These are phyloP conservation scores for Eutrema heterophyllum DNA, from an alignment of 345 rosid genomes.

Conservation along the genomic window DNA sequence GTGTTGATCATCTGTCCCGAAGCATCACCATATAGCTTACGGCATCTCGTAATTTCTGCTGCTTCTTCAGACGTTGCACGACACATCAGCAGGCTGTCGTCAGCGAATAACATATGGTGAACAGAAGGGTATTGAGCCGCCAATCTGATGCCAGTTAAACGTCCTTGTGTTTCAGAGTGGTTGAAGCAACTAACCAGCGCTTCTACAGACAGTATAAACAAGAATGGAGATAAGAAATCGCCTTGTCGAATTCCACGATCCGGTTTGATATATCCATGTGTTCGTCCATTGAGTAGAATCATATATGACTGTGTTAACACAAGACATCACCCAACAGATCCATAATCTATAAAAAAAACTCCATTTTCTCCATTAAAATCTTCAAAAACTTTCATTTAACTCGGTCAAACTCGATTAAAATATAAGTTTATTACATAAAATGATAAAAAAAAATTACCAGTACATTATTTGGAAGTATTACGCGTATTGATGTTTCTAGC, in stretches of 20 bases:
- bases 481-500: no score
- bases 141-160: background rate
- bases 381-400: no score
- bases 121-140: background rate
- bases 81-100: background rate
- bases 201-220: background rate
- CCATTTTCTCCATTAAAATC: no score
- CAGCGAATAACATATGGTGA: background rate
- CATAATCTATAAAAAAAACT: no score
- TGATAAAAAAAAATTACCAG: no score
- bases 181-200: background rate
- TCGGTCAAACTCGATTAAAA: no score
- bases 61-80: no score
- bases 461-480: no score
- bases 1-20: background rate
- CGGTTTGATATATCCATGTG: background rate
- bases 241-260: background rate
- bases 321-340: no score
- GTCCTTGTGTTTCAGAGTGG: rapidly evolving
- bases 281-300: no score
- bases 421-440: no score
- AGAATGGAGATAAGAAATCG: background rate
- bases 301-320: no score
- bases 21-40: background rate
- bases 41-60: background rate